Conservation (phyloP, 345 rosid species). For the Arabidopsis thaliana region DNA sequence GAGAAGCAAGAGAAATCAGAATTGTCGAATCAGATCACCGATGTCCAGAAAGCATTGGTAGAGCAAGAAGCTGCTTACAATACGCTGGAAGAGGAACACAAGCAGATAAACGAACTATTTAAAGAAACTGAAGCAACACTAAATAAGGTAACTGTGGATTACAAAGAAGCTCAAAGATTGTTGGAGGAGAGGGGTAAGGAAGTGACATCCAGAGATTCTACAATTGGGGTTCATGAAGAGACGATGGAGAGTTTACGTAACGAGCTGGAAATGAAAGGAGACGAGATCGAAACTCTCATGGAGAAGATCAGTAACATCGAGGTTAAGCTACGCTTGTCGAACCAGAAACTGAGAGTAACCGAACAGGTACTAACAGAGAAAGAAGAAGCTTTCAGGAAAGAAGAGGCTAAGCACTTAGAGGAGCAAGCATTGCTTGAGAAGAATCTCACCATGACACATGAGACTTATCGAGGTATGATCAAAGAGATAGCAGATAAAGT, state of each 20-base stretch:
- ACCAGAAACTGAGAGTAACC: constrained; percentile 92
- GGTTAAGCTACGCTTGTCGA: constrained; percentile 86
- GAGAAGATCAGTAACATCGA: constrained; percentile 70
- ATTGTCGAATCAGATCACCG: constrained; percentile 46
- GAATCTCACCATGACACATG: constrained; percentile 52
- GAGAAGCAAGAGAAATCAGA: constrained; percentile 63
- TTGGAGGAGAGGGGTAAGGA: constrained; percentile 51
- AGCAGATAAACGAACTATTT: constrained; percentile 44
- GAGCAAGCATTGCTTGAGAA: constrained; percentile 70
- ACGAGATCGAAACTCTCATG: constrained; percentile 59
- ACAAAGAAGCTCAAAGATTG: constrained; percentile 51
- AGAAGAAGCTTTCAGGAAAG: constrained; percentile 72
- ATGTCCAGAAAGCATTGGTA: constrained; percentile 48
- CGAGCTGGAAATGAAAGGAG: constrained; percentile 79
- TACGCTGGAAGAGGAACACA: constrained; percentile 55
- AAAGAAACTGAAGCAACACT: constrained; percentile 49
- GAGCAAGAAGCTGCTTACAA: constrained; percentile 48
- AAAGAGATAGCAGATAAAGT: constrained; percentile 54
- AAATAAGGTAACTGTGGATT: constrained; percentile 45
- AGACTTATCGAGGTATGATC: constrained; percentile 57
- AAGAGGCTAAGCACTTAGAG: constrained; percentile 64
- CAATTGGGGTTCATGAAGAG: constrained; percentile 59
- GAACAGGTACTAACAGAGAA: constrained; percentile 84
- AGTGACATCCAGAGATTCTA: constrained; percentile 52
- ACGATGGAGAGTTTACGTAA: constrained; percentile 71